Evolutionary conservation across 1,139 yeast genomes (phyloP).

Genomic region (Yamadazyma spencermartinsiae): DNA sequence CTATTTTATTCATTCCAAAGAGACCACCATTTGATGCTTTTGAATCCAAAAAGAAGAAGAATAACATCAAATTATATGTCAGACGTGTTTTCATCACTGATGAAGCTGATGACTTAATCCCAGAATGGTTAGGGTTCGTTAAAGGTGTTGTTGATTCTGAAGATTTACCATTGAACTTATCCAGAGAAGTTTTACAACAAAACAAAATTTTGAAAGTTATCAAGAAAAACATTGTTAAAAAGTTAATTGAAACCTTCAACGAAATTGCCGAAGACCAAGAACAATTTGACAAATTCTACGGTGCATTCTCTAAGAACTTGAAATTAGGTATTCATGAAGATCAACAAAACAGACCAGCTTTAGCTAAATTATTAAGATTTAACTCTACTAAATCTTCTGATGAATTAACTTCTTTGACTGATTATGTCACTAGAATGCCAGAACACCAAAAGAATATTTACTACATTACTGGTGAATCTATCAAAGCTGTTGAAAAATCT

Average conservation of each 20-base stretch:
- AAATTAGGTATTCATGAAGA: conserved; percentile 99
- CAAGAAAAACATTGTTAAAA: conserved; percentile 98
- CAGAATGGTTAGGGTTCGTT: conserved; percentile 97
- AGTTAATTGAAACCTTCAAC: conserved; percentile 96
- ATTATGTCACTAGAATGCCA: conserved; percentile 99
- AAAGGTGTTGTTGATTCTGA: conserved; percentile 99
- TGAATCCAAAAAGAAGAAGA: conserved; percentile 98
- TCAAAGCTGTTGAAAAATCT: conserved; percentile 97
- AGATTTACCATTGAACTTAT: conserved; percentile 98
- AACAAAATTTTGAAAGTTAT: conserved; percentile 99
- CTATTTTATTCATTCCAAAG: conserved; percentile 96
- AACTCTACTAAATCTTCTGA: conserved; percentile 94
- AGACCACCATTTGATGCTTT: conserved; percentile 99
- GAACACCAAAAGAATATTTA: conserved; percentile 99
- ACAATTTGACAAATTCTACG: conserved; percentile 98
- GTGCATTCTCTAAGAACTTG: conserved; percentile 97
- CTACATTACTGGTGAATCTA: conserved; percentile 98
- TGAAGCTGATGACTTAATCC: conserved; percentile 98
- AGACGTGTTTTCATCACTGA: conserved; percentile 99
- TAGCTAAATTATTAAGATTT: conserved; percentile 96
- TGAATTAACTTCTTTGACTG: conserved; percentile 91
- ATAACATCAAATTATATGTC: conserved; percentile 97
- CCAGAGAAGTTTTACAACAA: conserved; percentile 99
- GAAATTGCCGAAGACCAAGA: conserved; percentile 99
- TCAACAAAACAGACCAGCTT: conserved; percentile 92